Percentiles rank a stretch among this genome's conserved stretches.
Conservation (phyloP, 1,284 basidiomycete species). For the Ganoderma multipileum region DNA sequence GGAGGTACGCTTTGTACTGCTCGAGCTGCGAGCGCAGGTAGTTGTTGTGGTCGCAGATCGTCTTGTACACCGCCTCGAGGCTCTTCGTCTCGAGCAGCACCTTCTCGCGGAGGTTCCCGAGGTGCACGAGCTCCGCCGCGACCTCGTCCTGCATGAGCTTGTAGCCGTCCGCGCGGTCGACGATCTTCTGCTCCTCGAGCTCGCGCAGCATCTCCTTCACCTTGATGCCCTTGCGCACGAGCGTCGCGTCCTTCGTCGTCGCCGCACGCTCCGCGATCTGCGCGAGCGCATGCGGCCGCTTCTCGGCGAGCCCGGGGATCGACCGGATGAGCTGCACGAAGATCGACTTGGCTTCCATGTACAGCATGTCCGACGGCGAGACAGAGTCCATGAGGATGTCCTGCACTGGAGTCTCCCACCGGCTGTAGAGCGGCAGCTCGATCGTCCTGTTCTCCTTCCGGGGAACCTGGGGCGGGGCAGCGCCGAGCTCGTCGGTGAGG, state of each 20-base stretch:
- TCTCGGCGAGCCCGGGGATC: slow-evolving; percentile 84
- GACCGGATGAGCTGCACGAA: slow-evolving; percentile 98
- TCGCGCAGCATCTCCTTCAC: slow-evolving; percentile 99
- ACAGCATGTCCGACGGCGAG: slow-evolving; percentile 97
- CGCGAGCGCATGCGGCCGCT: slow-evolving; percentile 89
- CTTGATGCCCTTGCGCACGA: slow-evolving; percentile 97
- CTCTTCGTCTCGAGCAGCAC: slow-evolving; percentile 92
- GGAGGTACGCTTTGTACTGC: slow-evolving; percentile 99
- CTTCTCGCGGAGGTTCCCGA: slow-evolving; percentile 97
- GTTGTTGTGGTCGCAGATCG: slow-evolving; percentile 98
- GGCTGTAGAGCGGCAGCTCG: slow-evolving; percentile 92
- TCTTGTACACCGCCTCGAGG: slow-evolving; percentile 97
- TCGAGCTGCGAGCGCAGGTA: slow-evolving; percentile 96
- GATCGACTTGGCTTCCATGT: slow-evolving; percentile 99
- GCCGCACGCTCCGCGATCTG: slow-evolving; percentile 94
- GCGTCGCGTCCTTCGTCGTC: slow-evolving; percentile 94
- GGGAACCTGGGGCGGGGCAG: slow-evolving; percentile 92
- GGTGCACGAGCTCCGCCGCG: slow-evolving; percentile 91
- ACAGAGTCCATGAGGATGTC: slow-evolving; percentile 98
- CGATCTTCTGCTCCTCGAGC: slow-evolving; percentile 89
- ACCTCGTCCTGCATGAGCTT: slow-evolving; percentile 98
- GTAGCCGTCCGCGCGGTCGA: slow-evolving; percentile 86
- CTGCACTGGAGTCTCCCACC: slow-evolving; percentile 99
- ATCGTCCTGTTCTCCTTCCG: slow-evolving; percentile 97
- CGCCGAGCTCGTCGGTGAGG: slow-evolving; percentile 93